Percentiles rank a stretch among this genome's conserved stretches.
These are phyloP conservation scores for Ceratocystis cubensis DNA, from an alignment of 2,329 filamentous ascomycete genomes.

Conservation along the genomic window DNA sequence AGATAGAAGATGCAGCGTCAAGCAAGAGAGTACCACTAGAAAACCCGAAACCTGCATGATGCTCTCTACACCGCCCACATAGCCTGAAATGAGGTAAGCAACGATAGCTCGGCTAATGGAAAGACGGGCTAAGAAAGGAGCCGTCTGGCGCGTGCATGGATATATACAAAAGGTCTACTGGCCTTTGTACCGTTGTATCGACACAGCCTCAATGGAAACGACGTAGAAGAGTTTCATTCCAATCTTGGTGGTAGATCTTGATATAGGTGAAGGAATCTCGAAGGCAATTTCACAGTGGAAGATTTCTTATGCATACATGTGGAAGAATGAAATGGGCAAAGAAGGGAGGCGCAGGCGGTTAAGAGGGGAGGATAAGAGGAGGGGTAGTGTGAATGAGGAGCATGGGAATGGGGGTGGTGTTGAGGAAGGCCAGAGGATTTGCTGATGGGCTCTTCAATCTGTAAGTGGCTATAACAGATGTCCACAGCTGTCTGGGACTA, in stretches of 20 bases:
- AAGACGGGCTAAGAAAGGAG: not conserved
- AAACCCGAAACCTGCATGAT: too few species aligned
- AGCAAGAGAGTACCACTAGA: not conserved
- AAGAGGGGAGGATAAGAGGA: not conserved
- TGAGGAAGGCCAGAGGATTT: not conserved
- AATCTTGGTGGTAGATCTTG: not conserved
- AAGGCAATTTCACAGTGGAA: not conserved
- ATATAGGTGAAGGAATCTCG: not conserved
- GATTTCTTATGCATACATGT: not conserved
- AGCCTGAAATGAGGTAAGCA: not conserved
- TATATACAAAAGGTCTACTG: not conserved
- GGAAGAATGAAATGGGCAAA: not conserved
- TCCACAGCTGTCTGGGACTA: too few species aligned
- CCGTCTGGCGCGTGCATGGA: not conserved
- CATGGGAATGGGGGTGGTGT: not conserved
- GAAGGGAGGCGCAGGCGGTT: not conserved
- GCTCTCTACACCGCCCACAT: not conserved
- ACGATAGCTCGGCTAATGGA: not conserved
- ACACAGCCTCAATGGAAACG: conserved; percentile 5
- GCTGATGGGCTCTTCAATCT: not conserved
- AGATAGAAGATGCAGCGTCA: not conserved
- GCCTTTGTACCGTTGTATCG: not conserved
- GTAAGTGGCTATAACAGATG: not conserved
- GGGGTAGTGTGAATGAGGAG: not conserved
- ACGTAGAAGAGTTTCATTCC: not conserved